Base-by-base conservation (phyloP, 345 rosid genomes). In the Hirschfeldia incana region DNA sequence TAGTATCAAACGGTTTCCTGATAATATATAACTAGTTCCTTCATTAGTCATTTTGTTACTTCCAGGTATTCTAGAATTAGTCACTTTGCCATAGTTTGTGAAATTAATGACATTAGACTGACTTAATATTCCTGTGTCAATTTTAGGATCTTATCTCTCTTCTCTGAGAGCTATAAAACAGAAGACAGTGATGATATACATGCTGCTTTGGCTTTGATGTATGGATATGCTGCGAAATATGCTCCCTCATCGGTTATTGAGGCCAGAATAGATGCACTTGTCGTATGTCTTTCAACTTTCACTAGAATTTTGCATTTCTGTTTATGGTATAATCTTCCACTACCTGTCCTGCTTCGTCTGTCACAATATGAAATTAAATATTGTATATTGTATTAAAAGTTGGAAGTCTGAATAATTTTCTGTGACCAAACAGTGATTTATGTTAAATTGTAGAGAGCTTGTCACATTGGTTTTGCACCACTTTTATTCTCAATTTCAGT, bases 171-270 rank as follows among this genome's bases (percentile, higher is more conserved):
- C 78, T 86, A 85, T 77, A 89, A 80, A 83, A 85, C 88, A 17
- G 97, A 91, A 80, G 95, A 94, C 79, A 92, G 95, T 69, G 97
- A 94, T 85, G 97, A 94, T 84, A 91, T 94, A 85, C 97, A 94
- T 82, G 98, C 98, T 82, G 98, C 98, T 78, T 85, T 94, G 83
- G 98, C 98, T 75, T 84, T 94, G 85, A 94, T 94, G 98, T 94
- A 94, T 79, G 98, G 98, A 83, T 94, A 92, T 90, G 97, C 98
- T 76, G 98, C 98, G 73, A 91, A 91, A 88, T 94, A 94, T 87
- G 98, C 98, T 44, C 97, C 98, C 34, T 84, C 98, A 76, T 81
- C 93, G 28, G 97, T 94, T 77, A 94, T 94, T 83, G 97, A 94
- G 86, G 98, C 97, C 80, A 89, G 98, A 86, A 94, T 94, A 73